Evolutionary conservation across 2,329 filamentous ascomycete genomes (phyloP), one percentile per base, ranked within the genome.

Genomic region (Pseudocercospora musae): DNA sequence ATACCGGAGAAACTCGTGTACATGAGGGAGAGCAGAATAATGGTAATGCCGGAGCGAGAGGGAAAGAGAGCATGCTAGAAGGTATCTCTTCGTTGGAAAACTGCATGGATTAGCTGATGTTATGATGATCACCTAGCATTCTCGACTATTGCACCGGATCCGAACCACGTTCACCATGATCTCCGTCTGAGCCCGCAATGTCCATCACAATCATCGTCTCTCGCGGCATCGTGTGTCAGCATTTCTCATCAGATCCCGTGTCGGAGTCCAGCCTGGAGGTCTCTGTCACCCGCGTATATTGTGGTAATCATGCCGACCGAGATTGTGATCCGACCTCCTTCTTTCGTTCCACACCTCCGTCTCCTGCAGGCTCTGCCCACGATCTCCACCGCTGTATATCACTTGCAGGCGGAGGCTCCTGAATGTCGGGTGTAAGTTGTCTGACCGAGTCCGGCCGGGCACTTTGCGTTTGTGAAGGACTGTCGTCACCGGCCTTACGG

Each of bases 61-160:
- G 21, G n/a, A 20, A 25, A 33, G 13, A 56, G 48, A 25, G 23
- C 8, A 56, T 29, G 53, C 15, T 42, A 54, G 37, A 44, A 42
- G 31, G 21, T 44, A 56, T 40, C 53, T 42, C 53, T 44, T 56
- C 20, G 8, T 56, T 56, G 53, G 53, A 56, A 56, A 44, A 56
- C 53, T 56, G 53, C 53, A 56, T 56, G 20, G n/a, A 15, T 25
- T 5, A 52, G 48, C 48, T 52, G 48, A 25, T 31, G 48, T 52
- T 52, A n/a, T 52, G 21, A 52, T 52, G 48, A 29, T 52, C 48
- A 52, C 48, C 23, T 52, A 52, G 48, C 48, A 52, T 23, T 48
- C 21, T 46, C 44, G 44, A 48, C 44, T 23, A 20, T 21, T 20
- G 9, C 44, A 21, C 10, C 18, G 13, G 15, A 48, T 48, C 9